Evolutionary conservation across 345 rosid genomes (phyloP).

Genomic region (Ceriops zippeliana): DNA sequence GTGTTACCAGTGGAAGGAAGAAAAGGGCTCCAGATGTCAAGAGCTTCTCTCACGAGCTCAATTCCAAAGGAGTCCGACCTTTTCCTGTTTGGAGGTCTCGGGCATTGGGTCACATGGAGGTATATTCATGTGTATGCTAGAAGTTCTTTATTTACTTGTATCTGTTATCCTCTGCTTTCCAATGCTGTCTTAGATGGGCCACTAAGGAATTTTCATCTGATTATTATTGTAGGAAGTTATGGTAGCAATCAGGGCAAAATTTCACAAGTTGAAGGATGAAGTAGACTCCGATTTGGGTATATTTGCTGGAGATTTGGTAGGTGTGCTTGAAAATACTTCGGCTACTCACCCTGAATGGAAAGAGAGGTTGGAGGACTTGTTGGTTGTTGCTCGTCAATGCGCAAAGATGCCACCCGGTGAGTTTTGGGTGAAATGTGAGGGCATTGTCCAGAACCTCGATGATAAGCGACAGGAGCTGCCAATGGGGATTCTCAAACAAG

Average conservation of each 20-base stretch:
- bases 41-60: slow-evolving; percentile 97
- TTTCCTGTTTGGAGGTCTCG: slow-evolving; percentile 89
- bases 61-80: slow-evolving; percentile 92
- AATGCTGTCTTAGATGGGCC: not conserved
- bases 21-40: slow-evolving; percentile 80
- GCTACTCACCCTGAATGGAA: slow-evolving; percentile 68
- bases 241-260: slow-evolving; percentile 77
- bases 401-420: slow-evolving; percentile 80
- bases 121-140: slow-evolving; percentile 8
- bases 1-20: slow-evolving; percentile 78
- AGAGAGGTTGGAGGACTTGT: slow-evolving; percentile 75
- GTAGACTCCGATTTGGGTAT: slow-evolving; percentile 84
- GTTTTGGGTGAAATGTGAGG: slow-evolving; percentile 87
- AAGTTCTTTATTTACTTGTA: not conserved
- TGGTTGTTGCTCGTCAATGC: slow-evolving; percentile 68
- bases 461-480: slow-evolving; percentile 93
- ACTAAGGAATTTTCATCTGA: slow-evolving; percentile 7
- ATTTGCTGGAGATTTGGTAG: slow-evolving; percentile 84
- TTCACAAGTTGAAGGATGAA: slow-evolving; percentile 85
- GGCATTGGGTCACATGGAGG: slow-evolving; percentile 94
- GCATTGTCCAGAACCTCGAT: slow-evolving; percentile 79
- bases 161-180: not conserved
- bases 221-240: slow-evolving; percentile 60
- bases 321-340: slow-evolving; percentile 62
- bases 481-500: slow-evolving; percentile 87